phyloP scores from a whole-genome alignment of 768 basidiomycete genomes.

The Rhodotorula taiwanensis region DNA sequence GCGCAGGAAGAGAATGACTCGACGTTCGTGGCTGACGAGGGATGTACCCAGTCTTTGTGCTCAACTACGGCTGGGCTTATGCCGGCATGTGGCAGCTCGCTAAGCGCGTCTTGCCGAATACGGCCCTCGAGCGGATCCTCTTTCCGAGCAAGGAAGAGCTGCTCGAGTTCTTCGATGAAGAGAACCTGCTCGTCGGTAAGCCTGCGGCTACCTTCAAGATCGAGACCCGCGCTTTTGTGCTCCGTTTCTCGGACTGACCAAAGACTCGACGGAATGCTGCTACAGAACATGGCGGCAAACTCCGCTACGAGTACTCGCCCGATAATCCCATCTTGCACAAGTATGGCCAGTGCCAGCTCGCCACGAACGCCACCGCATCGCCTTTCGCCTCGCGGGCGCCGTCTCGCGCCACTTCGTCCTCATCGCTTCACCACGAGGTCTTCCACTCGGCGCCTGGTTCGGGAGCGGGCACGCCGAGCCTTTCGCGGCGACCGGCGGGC shows the following conservation, averaged over 20 bases:
- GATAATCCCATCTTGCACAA: constrained; percentile 33
- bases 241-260: accelerated
- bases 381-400: neutral
- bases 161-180: constrained; percentile 38
- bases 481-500: too few relatives aligned
- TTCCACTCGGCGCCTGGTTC: constrained; percentile 3
- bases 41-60: constrained; percentile 21
- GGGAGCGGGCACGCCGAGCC: constrained; percentile 3
- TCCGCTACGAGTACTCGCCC: constrained; percentile 32
- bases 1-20: too few relatives aligned
- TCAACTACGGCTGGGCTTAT: constrained; percentile 40
- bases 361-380: neutral
- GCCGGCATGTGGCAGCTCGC: constrained; percentile 40
- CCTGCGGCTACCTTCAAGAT: too few relatives aligned
- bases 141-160: constrained; percentile 37
- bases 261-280: neutral
- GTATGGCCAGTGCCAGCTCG: constrained; percentile 15
- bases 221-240: too few relatives aligned
- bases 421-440: neutral
- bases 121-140: constrained; percentile 40
- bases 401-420: too few relatives aligned
- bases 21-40: neutral
- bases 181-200: constrained; percentile 33
- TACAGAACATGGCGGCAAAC: constrained; percentile 36
- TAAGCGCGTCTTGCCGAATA: constrained; percentile 38